These are phyloP conservation scores for Diaporthe humulicola DNA, from an alignment of 2,329 filamentous ascomycete species.

Conservation along the genomic window DNA sequence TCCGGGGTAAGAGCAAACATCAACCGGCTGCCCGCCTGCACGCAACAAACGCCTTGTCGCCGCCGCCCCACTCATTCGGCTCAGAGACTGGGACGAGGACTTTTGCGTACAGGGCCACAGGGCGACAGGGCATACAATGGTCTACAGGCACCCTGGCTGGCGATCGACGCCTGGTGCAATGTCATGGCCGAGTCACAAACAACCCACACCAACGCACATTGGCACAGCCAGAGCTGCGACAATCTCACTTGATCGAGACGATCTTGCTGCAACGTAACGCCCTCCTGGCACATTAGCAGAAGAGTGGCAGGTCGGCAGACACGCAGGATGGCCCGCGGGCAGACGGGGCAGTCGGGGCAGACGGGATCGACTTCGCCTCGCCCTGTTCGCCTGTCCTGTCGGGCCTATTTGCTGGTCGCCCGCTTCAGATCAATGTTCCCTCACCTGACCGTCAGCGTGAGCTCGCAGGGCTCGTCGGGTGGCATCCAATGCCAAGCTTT, in stretches of 20 bases:
- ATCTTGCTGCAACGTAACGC: constrained; percentile 22
- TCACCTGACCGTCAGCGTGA: constrained; percentile 1
- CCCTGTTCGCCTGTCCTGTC: neutral
- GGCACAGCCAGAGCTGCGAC: neutral
- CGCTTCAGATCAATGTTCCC: neutral
- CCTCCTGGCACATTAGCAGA: neutral
- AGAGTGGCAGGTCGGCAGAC: neutral
- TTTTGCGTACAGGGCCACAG: neutral
- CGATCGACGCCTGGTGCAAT: constrained; percentile 9
- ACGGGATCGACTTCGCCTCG: neutral
- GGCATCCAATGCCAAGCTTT: constrained; percentile 26
- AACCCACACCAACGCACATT: neutral
- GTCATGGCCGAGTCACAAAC: constrained; percentile 18
- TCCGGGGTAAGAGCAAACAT: constrained; percentile 24
- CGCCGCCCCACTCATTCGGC: neutral
- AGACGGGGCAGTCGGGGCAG: neutral
- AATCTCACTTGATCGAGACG: constrained; percentile 7
- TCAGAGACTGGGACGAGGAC: neutral
- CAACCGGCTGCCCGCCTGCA: neutral
- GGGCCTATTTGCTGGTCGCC: neutral
- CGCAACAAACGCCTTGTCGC: neutral
- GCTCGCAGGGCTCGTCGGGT: neutral
- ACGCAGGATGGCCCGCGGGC: no score
- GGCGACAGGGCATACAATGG: neutral
- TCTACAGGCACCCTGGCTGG: constrained; percentile 1